phyloP scores from a whole-genome alignment of 805 yeast genomes.

The Kuraishia piskuri region DNA sequence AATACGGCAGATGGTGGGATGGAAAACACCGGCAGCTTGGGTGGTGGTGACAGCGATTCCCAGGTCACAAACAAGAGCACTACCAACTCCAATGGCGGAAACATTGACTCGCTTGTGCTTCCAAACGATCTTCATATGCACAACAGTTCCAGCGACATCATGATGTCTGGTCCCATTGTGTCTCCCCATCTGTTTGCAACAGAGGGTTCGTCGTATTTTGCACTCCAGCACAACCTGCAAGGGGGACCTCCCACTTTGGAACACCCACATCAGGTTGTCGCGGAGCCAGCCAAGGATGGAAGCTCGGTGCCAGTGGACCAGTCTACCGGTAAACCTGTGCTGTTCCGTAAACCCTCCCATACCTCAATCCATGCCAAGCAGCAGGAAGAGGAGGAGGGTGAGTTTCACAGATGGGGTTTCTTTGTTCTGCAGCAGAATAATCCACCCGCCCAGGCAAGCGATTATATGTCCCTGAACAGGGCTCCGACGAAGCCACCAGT shows the following conservation, averaged over 20 bases:
- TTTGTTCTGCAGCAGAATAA: slow-evolving; percentile 55
- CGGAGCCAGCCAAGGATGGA: slow-evolving; percentile 51
- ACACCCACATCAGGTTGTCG: slow-evolving; percentile 65
- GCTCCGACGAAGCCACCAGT: slow-evolving; percentile 2
- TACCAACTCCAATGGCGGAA: background rate
- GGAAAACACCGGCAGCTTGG: background rate
- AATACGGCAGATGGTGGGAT: background rate
- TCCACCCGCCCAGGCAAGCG: slow-evolving; percentile 8
- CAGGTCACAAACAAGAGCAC: background rate
- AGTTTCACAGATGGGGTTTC: slow-evolving; percentile 78
- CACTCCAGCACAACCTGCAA: slow-evolving; percentile 1
- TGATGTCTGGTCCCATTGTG: slow-evolving; percentile 45
- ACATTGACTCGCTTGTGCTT: slow-evolving; percentile 2
- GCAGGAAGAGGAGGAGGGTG: slow-evolving; percentile 90
- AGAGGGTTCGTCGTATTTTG: slow-evolving; percentile 12
- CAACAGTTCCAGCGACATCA: slow-evolving; percentile 38
- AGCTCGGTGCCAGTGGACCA: slow-evolving; percentile 50
- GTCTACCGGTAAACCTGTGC: slow-evolving; percentile 63
- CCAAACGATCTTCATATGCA: slow-evolving; percentile 28
- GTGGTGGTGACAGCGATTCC: background rate
- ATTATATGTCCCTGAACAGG: background rate
- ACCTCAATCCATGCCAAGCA: slow-evolving; percentile 61
- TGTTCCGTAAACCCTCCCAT: slow-evolving; percentile 55
- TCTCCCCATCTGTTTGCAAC: slow-evolving; percentile 27
- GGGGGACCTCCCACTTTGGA: slow-evolving; percentile 9